Evolutionary conservation across 225 moss, liverwort and hornwort species (phyloP).

Genomic region (Physcomitrellopsis africana): DNA sequence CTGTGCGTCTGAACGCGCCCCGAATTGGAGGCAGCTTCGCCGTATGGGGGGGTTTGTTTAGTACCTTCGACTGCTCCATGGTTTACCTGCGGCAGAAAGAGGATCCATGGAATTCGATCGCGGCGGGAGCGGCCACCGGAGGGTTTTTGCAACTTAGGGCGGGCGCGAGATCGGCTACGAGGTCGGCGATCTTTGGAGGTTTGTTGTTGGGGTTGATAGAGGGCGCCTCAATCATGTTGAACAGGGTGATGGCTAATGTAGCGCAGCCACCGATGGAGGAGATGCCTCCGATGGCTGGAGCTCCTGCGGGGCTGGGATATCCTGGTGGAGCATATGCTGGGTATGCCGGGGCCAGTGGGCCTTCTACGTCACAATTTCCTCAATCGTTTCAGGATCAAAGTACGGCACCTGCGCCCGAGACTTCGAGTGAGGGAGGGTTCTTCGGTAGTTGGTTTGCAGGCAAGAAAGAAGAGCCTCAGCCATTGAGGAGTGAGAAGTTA

Average conservation of each 20-base stretch:
- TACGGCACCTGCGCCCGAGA: conserved; percentile 29
- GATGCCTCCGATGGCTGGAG: conserved; percentile 47
- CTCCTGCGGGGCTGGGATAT: conserved; percentile 33
- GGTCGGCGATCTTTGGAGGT: conserved; percentile 60
- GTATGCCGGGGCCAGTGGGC: conserved; percentile 40
- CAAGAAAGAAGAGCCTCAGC: conserved; percentile 54
- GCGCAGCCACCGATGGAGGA: conserved; percentile 63
- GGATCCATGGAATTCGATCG: conserved; percentile 73
- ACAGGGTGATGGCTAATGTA: conserved; percentile 45
- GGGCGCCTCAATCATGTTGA: conserved; percentile 64
- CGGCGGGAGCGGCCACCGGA: conserved; percentile 64
- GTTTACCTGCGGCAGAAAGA: conserved; percentile 66
- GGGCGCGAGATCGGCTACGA: conserved; percentile 50
- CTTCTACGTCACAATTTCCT: conserved; percentile 40
- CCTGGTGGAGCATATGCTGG: conserved; percentile 46
- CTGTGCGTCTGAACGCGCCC: conserved; percentile 65
- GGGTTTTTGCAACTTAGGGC: conserved; percentile 58
- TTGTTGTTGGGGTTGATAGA: conserved; percentile 59
- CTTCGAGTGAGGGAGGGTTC: conserved; percentile 37
- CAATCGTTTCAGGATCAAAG: conserved; percentile 42
- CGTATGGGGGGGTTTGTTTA: conserved; percentile 68
- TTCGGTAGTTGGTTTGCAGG: conserved; percentile 58
- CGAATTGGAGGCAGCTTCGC: conserved; percentile 66
- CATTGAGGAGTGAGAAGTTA: conserved; percentile 48
- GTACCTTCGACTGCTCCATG: conserved; percentile 59